Evolutionary conservation across 1,284 basidiomycete species (phyloP).

Genomic region (Violaceomyces palustris): DNA sequence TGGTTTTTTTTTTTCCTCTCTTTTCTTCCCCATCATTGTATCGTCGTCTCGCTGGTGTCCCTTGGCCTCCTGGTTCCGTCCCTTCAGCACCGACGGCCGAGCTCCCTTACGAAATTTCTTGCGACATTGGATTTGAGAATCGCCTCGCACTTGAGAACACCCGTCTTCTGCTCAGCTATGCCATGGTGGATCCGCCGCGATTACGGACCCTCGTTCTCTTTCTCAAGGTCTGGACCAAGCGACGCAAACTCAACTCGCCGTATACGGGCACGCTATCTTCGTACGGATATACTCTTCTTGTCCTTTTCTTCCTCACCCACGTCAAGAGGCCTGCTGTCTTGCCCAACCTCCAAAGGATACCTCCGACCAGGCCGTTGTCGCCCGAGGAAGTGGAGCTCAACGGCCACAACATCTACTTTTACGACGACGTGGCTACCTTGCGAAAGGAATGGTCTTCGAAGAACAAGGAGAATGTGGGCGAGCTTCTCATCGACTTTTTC

Average conservation of each 20-base stretch:
- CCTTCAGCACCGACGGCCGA: slow-evolving; percentile 69
- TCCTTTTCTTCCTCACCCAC: slow-evolving; percentile 93
- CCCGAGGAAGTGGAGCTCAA: slow-evolving; percentile 71
- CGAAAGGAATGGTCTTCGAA: slow-evolving; percentile 88
- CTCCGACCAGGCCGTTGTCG: slow-evolving; percentile 36
- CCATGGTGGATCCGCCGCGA: slow-evolving; percentile 89
- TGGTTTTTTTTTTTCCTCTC: no score
- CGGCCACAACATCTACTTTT: slow-evolving; percentile 66
- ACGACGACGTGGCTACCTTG: slow-evolving; percentile 89
- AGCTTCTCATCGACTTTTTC: slow-evolving; percentile 97
- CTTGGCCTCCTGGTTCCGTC: neutral
- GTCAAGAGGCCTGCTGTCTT: slow-evolving; percentile 63
- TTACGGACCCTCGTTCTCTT: slow-evolving; percentile 92
- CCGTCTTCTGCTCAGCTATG: slow-evolving; percentile 89
- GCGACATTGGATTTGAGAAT: slow-evolving; percentile 98
- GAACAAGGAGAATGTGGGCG: slow-evolving; percentile 86
- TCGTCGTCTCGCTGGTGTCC: no score
- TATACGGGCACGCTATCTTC: slow-evolving; percentile 94
- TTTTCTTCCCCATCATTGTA: no score
- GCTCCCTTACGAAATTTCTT: slow-evolving; percentile 66
- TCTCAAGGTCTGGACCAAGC: slow-evolving; percentile 98
- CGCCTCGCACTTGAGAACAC: slow-evolving; percentile 94
- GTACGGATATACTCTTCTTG: slow-evolving; percentile 94
- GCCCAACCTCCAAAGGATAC: slow-evolving; percentile 54
- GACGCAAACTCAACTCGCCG: slow-evolving; percentile 95